phyloP scores from a whole-genome alignment of 179 eudicot species.

The Drosera spatulata region DNA sequence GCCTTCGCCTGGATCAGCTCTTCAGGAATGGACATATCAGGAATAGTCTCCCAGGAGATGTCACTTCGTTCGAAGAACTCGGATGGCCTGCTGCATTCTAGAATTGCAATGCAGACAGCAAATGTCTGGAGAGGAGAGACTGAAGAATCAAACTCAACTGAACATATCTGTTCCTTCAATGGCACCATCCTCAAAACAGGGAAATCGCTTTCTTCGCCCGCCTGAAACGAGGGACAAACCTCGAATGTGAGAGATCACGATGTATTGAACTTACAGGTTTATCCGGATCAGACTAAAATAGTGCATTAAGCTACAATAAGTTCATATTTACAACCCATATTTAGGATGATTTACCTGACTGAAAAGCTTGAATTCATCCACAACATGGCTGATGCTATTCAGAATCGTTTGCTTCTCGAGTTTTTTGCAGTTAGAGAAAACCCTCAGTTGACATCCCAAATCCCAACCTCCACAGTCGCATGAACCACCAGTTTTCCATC shows the following conservation, averaged over 20 bases:
- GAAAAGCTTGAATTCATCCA: slow-evolving; percentile 43
- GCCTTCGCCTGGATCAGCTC: slow-evolving; percentile 18
- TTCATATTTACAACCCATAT: too few species aligned
- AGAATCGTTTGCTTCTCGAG: slow-evolving; percentile 11
- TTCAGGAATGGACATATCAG: slow-evolving; percentile 2
- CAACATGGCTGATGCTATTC: background rate
- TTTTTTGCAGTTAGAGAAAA: slow-evolving; percentile 28
- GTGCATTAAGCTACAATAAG: too few species aligned
- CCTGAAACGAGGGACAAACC: slow-evolving; percentile 28
- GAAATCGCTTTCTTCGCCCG: slow-evolving; percentile 23
- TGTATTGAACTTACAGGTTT: background rate
- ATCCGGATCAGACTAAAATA: background rate
- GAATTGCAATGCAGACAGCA: slow-evolving; percentile 46
- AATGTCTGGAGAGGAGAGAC: slow-evolving; percentile 65
- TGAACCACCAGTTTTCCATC: slow-evolving; percentile 79
- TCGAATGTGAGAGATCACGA: background rate
- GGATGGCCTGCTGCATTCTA: slow-evolving; percentile 41
- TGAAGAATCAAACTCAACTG: slow-evolving; percentile 58
- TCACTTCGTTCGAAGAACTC: slow-evolving; percentile 19
- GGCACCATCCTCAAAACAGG: slow-evolving; percentile 44
- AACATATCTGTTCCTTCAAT: slow-evolving; percentile 50
- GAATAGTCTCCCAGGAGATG: background rate
- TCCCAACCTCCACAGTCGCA: slow-evolving; percentile 99
- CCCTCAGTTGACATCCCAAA: slow-evolving; percentile 61
- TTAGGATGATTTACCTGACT: slow-evolving; percentile 39